These are phyloP conservation scores for Termitomyces sp. DNA, from an alignment of 768 basidiomycete species.

Conservation along the genomic window DNA sequence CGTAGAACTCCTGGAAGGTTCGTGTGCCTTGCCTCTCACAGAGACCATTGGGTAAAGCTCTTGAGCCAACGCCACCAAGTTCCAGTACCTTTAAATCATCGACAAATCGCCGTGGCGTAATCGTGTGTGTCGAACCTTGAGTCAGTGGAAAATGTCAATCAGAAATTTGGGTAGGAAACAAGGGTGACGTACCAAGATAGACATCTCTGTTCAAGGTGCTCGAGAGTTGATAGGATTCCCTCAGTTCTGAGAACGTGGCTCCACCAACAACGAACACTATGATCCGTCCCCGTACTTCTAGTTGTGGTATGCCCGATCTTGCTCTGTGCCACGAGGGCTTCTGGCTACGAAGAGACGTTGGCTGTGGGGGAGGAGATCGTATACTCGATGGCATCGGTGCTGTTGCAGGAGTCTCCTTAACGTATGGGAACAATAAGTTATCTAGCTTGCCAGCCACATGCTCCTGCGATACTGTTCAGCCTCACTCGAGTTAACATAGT, in stretches of 20 bases:
- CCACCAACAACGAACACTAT: constrained; percentile 93
- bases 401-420: constrained; percentile 68
- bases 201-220: constrained; percentile 78
- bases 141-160: neutral
- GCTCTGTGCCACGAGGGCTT: constrained; percentile 89
- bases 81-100: constrained; percentile 87
- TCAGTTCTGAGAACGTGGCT: constrained; percentile 93
- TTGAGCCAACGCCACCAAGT: constrained; percentile 80
- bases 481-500: neutral
- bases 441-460: constrained; percentile 78
- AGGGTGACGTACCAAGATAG: constrained; percentile 63
- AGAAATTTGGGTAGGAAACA: neutral
- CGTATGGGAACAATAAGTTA: constrained; percentile 79
- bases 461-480: constrained; percentile 47
- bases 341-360: constrained; percentile 80
- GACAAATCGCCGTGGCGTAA: constrained; percentile 80
- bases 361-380: constrained; percentile 47
- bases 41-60: constrained; percentile 65
- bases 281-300: constrained; percentile 66
- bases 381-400: constrained; percentile 41
- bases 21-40: constrained; percentile 41
- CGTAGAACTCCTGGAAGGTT: constrained; percentile 72
- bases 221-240: constrained; percentile 81
- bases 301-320: constrained; percentile 39
- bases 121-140: constrained; percentile 83